A percentile compares a stretch with the other conserved stretches of the same genome.
phyloP scores from a whole-genome alignment of 202 grass and related monocot genomes.

The Digitaria exilis region DNA sequence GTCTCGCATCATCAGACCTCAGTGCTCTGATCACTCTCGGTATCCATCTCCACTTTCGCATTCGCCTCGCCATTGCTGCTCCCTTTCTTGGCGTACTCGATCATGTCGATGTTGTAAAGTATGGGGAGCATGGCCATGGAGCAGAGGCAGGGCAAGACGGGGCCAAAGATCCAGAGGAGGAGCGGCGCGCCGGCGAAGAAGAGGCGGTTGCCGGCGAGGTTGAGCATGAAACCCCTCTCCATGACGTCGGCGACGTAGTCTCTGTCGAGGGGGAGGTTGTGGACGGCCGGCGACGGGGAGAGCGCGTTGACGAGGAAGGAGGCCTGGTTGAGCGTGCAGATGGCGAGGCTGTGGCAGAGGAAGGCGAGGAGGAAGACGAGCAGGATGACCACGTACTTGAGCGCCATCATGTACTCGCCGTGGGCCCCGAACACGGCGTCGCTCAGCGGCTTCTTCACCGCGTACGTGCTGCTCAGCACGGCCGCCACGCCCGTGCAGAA shows the following conservation, averaged over 20 bases:
- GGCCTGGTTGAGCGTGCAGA: slow-evolving; percentile 70
- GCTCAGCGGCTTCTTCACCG: slow-evolving; percentile 68
- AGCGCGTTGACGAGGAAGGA: slow-evolving; percentile 68
- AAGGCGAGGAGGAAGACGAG: slow-evolving; percentile 65
- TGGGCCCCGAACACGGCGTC: slow-evolving; percentile 68
- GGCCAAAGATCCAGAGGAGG: slow-evolving; percentile 74
- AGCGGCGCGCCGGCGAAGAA: slow-evolving; percentile 65
- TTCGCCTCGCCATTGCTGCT: neutral
- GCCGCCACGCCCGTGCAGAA: slow-evolving; percentile 75
- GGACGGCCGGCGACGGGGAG: slow-evolving; percentile 7
- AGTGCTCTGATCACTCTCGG: slow-evolving; percentile 27
- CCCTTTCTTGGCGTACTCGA: slow-evolving; percentile 18
- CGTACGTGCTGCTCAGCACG: slow-evolving; percentile 83
- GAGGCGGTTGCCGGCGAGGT: slow-evolving; percentile 62
- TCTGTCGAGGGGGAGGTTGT: neutral
- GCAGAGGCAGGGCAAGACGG: slow-evolving; percentile 56
- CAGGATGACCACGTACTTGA: slow-evolving; percentile 65
- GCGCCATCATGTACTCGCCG: slow-evolving; percentile 62
- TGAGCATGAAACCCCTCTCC: slow-evolving; percentile 62
- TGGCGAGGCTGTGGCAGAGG: slow-evolving; percentile 69
- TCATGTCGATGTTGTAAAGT: slow-evolving; percentile 64
- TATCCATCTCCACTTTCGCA: neutral
- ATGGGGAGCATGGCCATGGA: slow-evolving; percentile 57
- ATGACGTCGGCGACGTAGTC: slow-evolving; percentile 60
- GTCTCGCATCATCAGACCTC: slow-evolving; percentile 21